Conservation (phyloP, 2,329 filamentous ascomycete genomes). For the Ceratocystis smalleyi region DNA sequence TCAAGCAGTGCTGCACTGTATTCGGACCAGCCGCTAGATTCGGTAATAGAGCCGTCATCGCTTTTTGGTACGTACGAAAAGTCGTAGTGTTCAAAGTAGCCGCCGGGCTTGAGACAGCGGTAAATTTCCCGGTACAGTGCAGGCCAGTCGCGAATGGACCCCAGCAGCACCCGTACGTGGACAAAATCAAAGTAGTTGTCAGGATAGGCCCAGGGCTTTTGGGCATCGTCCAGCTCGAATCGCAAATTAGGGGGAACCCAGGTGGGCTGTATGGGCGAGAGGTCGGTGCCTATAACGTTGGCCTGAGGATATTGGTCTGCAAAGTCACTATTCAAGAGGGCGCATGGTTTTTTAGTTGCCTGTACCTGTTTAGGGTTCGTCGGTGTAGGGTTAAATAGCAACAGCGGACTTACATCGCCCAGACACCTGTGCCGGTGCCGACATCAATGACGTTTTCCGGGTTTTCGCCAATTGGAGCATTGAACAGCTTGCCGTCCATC, state of each 20-base stretch:
- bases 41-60: slow-evolving; percentile 23
- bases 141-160: slow-evolving; percentile 39
- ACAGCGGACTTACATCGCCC: slow-evolving; percentile 27
- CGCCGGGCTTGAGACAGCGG: slow-evolving; percentile 41
- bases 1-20: slow-evolving; percentile 23
- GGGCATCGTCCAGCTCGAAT: slow-evolving; percentile 48
- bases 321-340: slow-evolving; percentile 30
- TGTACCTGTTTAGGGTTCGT: not conserved
- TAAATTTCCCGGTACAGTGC: slow-evolving; percentile 36
- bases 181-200: slow-evolving; percentile 40
- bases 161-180: slow-evolving; percentile 38
- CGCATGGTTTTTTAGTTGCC: not conserved
- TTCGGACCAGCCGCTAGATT: slow-evolving; percentile 20
- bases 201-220: slow-evolving; percentile 33
- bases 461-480: slow-evolving; percentile 13
- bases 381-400: not conserved
- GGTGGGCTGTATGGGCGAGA: slow-evolving; percentile 41
- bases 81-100: slow-evolving; percentile 26
- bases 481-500: slow-evolving; percentile 17
- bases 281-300: slow-evolving; percentile 37
- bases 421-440: slow-evolving; percentile 24
- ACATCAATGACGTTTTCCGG: slow-evolving; percentile 25
- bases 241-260: slow-evolving; percentile 43
- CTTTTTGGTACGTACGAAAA: slow-evolving; percentile 27
- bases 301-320: slow-evolving; percentile 30